Evolutionary conservation across 2,329 filamentous ascomycete species (phyloP).

Genomic region (Paraphoma sp.): DNA sequence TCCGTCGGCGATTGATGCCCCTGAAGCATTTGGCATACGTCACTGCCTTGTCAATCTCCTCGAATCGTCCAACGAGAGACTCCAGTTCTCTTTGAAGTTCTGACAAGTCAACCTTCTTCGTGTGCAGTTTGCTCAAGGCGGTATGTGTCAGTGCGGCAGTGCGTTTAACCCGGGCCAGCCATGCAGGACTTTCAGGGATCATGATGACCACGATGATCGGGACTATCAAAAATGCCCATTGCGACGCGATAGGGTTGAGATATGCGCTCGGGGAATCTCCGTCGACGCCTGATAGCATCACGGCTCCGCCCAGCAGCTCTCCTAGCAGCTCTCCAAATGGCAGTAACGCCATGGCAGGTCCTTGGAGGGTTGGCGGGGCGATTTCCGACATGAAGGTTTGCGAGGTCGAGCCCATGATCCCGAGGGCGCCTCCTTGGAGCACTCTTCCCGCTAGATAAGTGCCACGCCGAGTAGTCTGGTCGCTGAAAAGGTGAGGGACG

Average conservation of each 20-base stretch:
- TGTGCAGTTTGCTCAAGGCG: slow-evolving; percentile 56
- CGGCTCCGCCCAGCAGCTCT: slow-evolving; percentile 52
- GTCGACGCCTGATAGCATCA: slow-evolving; percentile 44
- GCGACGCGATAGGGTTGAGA: slow-evolving; percentile 46
- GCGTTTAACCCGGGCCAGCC: slow-evolving; percentile 50
- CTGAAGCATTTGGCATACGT: slow-evolving; percentile 26
- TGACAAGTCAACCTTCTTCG: slow-evolving; percentile 32
- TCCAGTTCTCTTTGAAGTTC: background rate
- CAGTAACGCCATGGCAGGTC: slow-evolving; percentile 52
- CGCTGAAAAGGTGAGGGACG: slow-evolving; percentile 38
- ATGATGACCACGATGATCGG: slow-evolving; percentile 49
- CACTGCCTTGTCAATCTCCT: background rate
- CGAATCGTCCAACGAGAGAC: background rate
- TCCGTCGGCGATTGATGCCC: slow-evolving; percentile 12
- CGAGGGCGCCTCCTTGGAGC: slow-evolving; percentile 51
- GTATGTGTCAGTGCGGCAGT: slow-evolving; percentile 49
- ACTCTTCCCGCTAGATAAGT: slow-evolving; percentile 53
- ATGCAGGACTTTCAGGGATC: slow-evolving; percentile 58
- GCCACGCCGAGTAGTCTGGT: slow-evolving; percentile 31
- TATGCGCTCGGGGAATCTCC: slow-evolving; percentile 36
- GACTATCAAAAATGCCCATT: slow-evolving; percentile 49
- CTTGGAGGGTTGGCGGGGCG: slow-evolving; percentile 50
- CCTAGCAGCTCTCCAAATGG: slow-evolving; percentile 55
- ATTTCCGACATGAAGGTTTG: slow-evolving; percentile 57
- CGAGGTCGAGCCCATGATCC: slow-evolving; percentile 49